A percentile compares a stretch with the other conserved stretches of the same genome.
Evolutionary conservation across 371 early-diverging fungal species (phyloP).

Genomic region (Mortierella sp.): DNA sequence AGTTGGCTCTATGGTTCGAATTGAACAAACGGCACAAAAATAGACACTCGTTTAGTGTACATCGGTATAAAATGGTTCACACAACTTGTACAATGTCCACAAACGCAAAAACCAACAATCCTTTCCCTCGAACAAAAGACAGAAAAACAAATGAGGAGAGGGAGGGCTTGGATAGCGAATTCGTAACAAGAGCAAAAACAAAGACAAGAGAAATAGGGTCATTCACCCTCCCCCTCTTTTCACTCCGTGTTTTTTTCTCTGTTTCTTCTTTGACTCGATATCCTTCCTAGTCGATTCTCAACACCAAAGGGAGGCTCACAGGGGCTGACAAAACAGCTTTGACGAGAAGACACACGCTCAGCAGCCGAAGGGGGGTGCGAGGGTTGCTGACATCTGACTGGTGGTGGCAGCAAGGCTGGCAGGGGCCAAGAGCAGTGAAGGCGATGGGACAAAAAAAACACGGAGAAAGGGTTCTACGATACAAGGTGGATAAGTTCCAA

Average conservation of each 20-base stretch:
- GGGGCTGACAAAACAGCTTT: not conserved
- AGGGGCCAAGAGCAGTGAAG: not conserved
- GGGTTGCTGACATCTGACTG: not conserved
- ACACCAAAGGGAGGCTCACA: not conserved
- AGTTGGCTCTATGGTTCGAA: not conserved
- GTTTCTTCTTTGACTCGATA: not conserved
- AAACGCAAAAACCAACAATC: not conserved
- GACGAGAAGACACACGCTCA: not conserved
- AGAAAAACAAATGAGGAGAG: not conserved
- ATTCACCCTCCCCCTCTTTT: not conserved
- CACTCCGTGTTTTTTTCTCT: not conserved
- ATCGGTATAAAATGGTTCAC: not conserved
- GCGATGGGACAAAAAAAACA: not conserved
- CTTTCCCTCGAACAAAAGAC: not conserved
- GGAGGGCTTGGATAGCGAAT: not conserved
- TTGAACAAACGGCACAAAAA: not conserved
- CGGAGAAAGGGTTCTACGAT: not conserved
- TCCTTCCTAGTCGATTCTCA: not conserved
- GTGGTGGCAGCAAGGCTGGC: not conserved
- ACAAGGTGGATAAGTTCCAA: not conserved
- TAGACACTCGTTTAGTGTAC: not conserved
- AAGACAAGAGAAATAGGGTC: not conserved
- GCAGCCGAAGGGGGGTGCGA: not conserved
- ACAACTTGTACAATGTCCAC: not conserved
- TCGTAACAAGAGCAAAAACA: not conserved